A percentile compares a stretch with the other conserved stretches of the same genome.
Conservation (phyloP, 2,329 filamentous ascomycete genomes). For the Dactylonectria estremocensis region DNA sequence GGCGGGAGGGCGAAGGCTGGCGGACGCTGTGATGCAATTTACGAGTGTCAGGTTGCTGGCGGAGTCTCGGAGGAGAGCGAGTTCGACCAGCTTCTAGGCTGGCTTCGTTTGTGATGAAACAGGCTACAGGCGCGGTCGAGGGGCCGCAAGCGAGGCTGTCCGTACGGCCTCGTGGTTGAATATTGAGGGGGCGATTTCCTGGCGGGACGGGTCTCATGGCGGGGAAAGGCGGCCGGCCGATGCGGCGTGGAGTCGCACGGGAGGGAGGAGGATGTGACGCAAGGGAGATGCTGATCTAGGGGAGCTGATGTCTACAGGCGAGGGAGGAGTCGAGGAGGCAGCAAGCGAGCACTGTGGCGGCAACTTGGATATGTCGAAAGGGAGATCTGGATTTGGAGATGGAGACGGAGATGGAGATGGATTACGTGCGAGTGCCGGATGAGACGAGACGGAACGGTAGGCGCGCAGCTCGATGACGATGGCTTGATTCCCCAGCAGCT, state of each 20-base stretch:
- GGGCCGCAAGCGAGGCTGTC: conserved; percentile 41
- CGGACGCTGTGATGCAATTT: conserved; percentile 41
- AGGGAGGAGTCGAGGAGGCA: not conserved
- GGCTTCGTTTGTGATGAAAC: conserved; percentile 55
- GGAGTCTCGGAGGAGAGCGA: conserved; percentile 42
- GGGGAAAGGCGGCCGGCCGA: conserved; percentile 29
- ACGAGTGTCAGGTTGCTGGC: conserved; percentile 39
- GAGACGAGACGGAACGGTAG: conserved; percentile 21
- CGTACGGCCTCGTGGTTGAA: conserved; percentile 36
- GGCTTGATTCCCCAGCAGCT: conserved; percentile 38
- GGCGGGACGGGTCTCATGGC: conserved; percentile 48
- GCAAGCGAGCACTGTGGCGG: not conserved
- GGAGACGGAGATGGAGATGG: not conserved
- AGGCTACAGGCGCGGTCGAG: conserved; percentile 49
- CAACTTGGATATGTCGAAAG: not conserved
- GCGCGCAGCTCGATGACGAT: conserved; percentile 43
- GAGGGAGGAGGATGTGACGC: not conserved
- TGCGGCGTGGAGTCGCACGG: not conserved
- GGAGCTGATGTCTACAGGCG: conserved; percentile 16
- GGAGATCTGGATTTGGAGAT: not conserved
- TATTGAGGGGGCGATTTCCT: conserved; percentile 41
- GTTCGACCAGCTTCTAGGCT: conserved; percentile 48
- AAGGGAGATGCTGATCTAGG: conserved; percentile 14
- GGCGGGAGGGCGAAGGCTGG: conserved; percentile 39
- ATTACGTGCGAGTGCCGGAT: not conserved